These are phyloP conservation scores for Cardamine occulta DNA, from an alignment of 345 rosid genomes.

Conservation along the genomic window DNA sequence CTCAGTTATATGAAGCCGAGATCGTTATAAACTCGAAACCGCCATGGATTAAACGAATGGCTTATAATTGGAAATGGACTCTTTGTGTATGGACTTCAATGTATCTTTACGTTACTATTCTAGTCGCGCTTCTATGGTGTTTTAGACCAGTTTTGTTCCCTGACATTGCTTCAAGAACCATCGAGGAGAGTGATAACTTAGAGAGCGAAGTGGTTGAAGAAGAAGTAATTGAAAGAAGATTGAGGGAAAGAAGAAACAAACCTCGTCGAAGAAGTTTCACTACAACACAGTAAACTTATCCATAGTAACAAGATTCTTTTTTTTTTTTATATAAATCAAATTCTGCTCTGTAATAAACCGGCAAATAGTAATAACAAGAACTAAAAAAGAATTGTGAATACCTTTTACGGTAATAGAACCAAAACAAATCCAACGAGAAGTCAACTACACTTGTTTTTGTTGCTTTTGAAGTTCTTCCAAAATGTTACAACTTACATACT, in stretches of 20 bases:
- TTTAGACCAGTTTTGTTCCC: slow-evolving; percentile 57
- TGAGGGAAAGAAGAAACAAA: slow-evolving; percentile 52
- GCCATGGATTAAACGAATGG: slow-evolving; percentile 65
- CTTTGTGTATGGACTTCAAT: slow-evolving; percentile 69
- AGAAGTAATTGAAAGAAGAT: slow-evolving; percentile 42
- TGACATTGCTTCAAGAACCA: not conserved
- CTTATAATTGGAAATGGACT: slow-evolving; percentile 84
- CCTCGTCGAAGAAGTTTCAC: slow-evolving; percentile 29
- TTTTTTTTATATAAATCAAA: not conserved
- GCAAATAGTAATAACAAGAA: slow-evolving; percentile 19
- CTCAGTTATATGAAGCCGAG: slow-evolving; percentile 74
- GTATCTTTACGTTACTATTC: slow-evolving; percentile 47
- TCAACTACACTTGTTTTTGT: slow-evolving; percentile 45
- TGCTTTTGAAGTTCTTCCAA: slow-evolving; percentile 70
- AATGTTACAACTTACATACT: too few relatives aligned
- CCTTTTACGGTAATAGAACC: not conserved
- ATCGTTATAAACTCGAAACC: slow-evolving; percentile 56
- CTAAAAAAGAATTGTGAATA: not conserved
- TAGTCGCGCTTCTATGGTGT: slow-evolving; percentile 48
- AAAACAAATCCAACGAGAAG: not conserved
- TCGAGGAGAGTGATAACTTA: not conserved
- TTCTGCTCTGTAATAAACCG: slow-evolving; percentile 12
- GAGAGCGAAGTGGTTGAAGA: slow-evolving; percentile 29
- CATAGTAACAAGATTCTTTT: slow-evolving; percentile 4
- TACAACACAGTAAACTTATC: slow-evolving; percentile 18